Percentiles rank a stretch among this genome's conserved stretches.
phyloP scores from a whole-genome alignment of 106 monocot species.

The Acanthochlamys bracteata region DNA sequence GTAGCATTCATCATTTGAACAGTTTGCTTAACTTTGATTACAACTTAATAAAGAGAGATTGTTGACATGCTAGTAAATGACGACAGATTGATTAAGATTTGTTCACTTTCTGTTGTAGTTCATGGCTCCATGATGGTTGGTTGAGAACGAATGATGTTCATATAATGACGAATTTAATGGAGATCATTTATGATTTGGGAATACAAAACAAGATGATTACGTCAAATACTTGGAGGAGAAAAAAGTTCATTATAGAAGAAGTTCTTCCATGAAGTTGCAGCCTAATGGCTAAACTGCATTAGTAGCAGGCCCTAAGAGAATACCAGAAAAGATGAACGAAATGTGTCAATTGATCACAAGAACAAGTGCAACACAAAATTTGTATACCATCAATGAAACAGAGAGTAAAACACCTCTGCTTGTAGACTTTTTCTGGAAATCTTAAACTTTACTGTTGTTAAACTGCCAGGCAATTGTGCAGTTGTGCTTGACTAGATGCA shows the following conservation, averaged over 20 bases:
- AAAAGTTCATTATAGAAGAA: constrained; percentile 33
- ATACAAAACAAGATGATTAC: too few relatives aligned
- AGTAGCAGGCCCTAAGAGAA: constrained; percentile 67
- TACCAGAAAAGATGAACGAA: neutral
- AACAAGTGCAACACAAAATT: neutral
- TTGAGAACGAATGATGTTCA: too few relatives aligned
- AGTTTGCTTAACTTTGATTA: too few relatives aligned
- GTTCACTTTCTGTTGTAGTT: too few relatives aligned
- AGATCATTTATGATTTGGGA: too few relatives aligned
- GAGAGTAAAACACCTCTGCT: neutral
- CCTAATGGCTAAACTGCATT: constrained; percentile 73
- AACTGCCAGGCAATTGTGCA: neutral
- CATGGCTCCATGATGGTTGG: too few relatives aligned
- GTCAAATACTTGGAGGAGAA: too few relatives aligned
- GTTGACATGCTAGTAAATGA: too few relatives aligned
- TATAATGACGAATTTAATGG: too few relatives aligned
- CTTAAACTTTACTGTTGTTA: neutral
- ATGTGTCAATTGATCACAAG: neutral
- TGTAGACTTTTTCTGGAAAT: neutral
- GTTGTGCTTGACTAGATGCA: neutral
- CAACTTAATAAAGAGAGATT: too few relatives aligned
- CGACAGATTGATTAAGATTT: too few relatives aligned
- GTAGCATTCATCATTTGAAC: too few relatives aligned
- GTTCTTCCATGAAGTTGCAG: constrained; percentile 62
- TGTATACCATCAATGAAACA: neutral